These are phyloP conservation scores for Combretum micranthum DNA, from an alignment of 345 rosid genomes.

Conservation along the genomic window DNA sequence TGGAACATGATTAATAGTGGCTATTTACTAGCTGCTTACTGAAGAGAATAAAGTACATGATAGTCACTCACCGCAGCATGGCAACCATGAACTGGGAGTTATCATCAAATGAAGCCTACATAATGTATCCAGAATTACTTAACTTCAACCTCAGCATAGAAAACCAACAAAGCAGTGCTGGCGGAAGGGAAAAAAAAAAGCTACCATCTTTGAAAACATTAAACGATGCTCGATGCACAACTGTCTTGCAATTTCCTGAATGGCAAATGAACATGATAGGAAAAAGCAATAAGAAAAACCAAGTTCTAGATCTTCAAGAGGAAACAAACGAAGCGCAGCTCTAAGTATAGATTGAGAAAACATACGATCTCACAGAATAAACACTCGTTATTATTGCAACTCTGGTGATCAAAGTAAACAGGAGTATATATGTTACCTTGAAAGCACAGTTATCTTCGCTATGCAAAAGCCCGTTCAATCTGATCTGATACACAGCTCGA, in stretches of 20 bases:
- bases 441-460: slow-evolving; percentile 74
- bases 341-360: no score
- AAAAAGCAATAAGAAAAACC: neutral
- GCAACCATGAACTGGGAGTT: slow-evolving; percentile 81
- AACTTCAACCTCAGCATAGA: slow-evolving; percentile 1
- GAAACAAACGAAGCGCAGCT: neutral
- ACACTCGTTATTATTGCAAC: no score
- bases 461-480: slow-evolving; percentile 82
- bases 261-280: slow-evolving; percentile 9
- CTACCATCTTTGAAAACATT: slow-evolving; percentile 82
- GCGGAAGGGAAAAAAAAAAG: slow-evolving; percentile 1
- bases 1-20: slow-evolving; percentile 4
- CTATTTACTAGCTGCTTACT: neutral
- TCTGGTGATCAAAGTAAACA: neutral
- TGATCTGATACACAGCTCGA: slow-evolving; percentile 50
- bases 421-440: slow-evolving; percentile 39
- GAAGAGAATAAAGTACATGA: slow-evolving; percentile 3
- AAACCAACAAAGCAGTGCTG: neutral
- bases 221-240: slow-evolving; percentile 77
- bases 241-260: slow-evolving; percentile 87
- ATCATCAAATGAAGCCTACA: slow-evolving; percentile 90
- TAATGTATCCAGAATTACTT: slow-evolving; percentile 12
- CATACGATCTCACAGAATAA: no score
- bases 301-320: neutral
- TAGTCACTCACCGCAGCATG: slow-evolving; percentile 58